These are phyloP conservation scores for Russula foetens DNA, from an alignment of 768 basidiomycete species.

Conservation along the genomic window DNA sequence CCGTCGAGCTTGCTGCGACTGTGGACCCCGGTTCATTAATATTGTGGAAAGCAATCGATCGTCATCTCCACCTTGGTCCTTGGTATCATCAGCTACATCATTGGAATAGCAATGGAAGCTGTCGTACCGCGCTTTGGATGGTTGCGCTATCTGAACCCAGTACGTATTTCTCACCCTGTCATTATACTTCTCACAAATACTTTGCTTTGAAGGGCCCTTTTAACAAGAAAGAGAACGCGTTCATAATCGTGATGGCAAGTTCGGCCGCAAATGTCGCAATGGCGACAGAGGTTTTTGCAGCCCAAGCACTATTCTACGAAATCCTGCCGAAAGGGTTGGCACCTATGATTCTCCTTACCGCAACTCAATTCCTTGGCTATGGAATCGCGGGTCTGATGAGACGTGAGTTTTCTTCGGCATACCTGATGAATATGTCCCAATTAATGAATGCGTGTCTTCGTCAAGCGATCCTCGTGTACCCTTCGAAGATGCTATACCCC, in stretches of 20 bases:
- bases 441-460: neutral
- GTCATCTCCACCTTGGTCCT: constrained; percentile 46
- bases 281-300: constrained; percentile 46
- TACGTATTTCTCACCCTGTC: constrained; percentile 21
- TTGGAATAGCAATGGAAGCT: constrained; percentile 41
- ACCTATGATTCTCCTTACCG: constrained; percentile 37
- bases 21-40: neutral
- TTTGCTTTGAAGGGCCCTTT: constrained; percentile 37
- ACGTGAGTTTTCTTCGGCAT: constrained; percentile 27
- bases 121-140: constrained; percentile 38
- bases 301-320: constrained; percentile 39
- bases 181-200: neutral
- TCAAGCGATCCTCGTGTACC: constrained; percentile 41
- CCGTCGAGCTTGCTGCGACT: neutral
- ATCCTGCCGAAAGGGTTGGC: constrained; percentile 38
- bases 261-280: constrained; percentile 47
- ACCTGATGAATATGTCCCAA: neutral
- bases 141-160: constrained; percentile 46
- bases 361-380: constrained; percentile 37
- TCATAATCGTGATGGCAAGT: constrained; percentile 50
- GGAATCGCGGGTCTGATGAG: constrained; percentile 48
- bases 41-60: constrained; percentile 38
- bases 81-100: constrained; percentile 40
- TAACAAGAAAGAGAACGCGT: constrained; percentile 53
- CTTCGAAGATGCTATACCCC: constrained; percentile 46